Evolutionary conservation across 1,284 basidiomycete species (phyloP), one percentile per base, ranked within the genome.

Genomic region (Taiwanofungus camphoratus): DNA sequence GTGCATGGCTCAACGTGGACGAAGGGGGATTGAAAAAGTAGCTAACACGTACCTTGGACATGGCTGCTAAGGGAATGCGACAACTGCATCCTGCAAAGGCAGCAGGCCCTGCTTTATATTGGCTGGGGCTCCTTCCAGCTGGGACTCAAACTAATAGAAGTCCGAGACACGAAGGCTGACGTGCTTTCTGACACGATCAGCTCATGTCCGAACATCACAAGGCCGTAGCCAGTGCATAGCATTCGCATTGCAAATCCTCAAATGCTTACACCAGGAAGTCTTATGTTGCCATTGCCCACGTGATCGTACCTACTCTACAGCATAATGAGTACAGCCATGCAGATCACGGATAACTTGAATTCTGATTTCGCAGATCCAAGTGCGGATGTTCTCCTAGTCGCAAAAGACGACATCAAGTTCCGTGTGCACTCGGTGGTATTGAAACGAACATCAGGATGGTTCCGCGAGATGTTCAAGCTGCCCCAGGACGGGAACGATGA

Each of bases 361-460:
- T 64, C 69, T 0, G 54, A 57, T 4, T 77, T 77, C 52, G 54
- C 62, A 37, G 65, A 60, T 33, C 53, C 55, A n/a, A 68, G 71
- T 27, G 71, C 66, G 13, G 76, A 80, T 43, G 61, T 79, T 16
- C 55, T 76, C 8, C 57, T 76, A 1, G 56, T 54, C 26, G 61
- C 72, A 4, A 58, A 58, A 35, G 69, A 69, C 41, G 61, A 59
- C 20, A 54, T 68, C 21, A 62, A 66, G 45, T 82, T 82, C 54
- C 70, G 69, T 5, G 63, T 79, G 8, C 77, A 76, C 44, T 71
- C 74, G 0, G 68, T 67, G 50, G 71, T 69, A 1, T 66, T 82
- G 31, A 70, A 67, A 42, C 75, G 71, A 12, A 71, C 77, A 0
- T 81, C 78, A 2, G 68, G 69, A 13, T 80, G 77, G 68, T 78